Evolutionary conservation across 176 grass and related monocot species (phyloP).

Genomic region (Luzula sylvatica): DNA sequence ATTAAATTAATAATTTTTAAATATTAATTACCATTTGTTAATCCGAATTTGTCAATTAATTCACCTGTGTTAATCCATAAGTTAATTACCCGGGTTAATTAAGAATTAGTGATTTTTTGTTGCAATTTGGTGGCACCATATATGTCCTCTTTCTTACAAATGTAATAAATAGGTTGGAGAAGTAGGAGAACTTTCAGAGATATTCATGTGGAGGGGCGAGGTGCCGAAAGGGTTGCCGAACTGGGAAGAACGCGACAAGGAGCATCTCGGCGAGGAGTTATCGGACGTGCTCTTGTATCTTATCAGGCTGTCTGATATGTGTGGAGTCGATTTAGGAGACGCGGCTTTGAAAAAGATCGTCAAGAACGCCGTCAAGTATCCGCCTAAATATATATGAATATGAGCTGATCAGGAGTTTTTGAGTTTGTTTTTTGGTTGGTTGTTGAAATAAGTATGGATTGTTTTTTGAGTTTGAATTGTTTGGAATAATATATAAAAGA

Average conservation of each 20-base stretch:
- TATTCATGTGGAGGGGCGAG: slow-evolving; percentile 89
- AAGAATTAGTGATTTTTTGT: too few relatives aligned
- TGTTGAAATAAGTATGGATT: too few relatives aligned
- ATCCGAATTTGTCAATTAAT: not conserved
- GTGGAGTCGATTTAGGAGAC: slow-evolving; percentile 63
- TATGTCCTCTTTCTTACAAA: too few relatives aligned
- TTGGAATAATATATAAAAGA: too few relatives aligned
- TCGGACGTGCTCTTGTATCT: slow-evolving; percentile 77
- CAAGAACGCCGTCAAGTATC: slow-evolving; percentile 76
- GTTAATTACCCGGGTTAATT: too few relatives aligned
- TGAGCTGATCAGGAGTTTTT: too few relatives aligned
- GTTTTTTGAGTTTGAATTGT: too few relatives aligned
- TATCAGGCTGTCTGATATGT: slow-evolving; percentile 66
- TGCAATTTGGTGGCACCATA: not conserved
- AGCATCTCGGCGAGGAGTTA: slow-evolving; percentile 79
- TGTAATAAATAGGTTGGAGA: slow-evolving; percentile 40
- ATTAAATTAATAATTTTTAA: too few relatives aligned
- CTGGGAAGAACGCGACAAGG: slow-evolving; percentile 55
- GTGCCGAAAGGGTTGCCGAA: slow-evolving; percentile 45
- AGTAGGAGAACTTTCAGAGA: slow-evolving; percentile 73
- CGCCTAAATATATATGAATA: slow-evolving; percentile 6
- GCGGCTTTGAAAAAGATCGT: slow-evolving; percentile 59
- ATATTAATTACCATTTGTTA: too few relatives aligned
- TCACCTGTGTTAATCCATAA: too few relatives aligned
- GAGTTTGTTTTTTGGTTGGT: too few relatives aligned